Percentiles rank a stretch among this genome's conserved stretches.
Evolutionary conservation across 2,329 filamentous ascomycete genomes (phyloP).

Genomic region (Seiridium cupressi): DNA sequence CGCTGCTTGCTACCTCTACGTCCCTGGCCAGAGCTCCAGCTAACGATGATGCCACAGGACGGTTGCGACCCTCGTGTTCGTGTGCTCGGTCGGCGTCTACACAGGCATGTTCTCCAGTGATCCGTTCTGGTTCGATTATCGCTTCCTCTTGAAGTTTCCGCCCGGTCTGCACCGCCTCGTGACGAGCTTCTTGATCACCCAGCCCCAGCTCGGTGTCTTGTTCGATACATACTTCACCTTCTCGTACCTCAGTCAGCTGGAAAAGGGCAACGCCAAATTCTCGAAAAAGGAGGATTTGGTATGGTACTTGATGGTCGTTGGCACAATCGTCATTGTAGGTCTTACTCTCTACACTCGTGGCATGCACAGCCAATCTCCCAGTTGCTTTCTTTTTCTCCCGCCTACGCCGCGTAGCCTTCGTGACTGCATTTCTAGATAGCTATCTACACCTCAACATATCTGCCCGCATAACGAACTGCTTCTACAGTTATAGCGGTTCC

Average conservation of each 20-base stretch:
- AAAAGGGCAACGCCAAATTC: constrained; percentile 71
- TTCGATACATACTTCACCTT: constrained; percentile 79
- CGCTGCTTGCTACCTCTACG: not conserved
- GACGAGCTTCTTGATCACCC: constrained; percentile 41
- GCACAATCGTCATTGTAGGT: constrained; percentile 75
- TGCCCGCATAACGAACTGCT: constrained; percentile 69
- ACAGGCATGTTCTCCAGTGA: constrained; percentile 50
- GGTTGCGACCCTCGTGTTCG: constrained; percentile 62
- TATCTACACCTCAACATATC: constrained; percentile 58
- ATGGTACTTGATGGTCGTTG: constrained; percentile 75
- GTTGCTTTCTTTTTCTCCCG: constrained; percentile 4
- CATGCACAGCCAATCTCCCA: no score
- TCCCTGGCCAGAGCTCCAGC: not conserved
- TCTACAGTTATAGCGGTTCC: constrained; percentile 78
- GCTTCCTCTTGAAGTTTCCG: constrained; percentile 53
- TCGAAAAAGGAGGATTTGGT: constrained; percentile 74
- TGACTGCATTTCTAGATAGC: not conserved
- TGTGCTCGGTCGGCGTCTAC: constrained; percentile 61
- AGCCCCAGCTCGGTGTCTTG: constrained; percentile 49
- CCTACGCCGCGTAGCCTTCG: constrained; percentile 14
- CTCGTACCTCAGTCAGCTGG: constrained; percentile 73
- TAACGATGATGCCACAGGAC: constrained; percentile 47
- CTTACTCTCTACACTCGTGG: constrained; percentile 15
- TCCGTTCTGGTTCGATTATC: constrained; percentile 54
- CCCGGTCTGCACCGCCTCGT: constrained; percentile 43